A percentile compares a stretch with the other conserved stretches of the same genome.
These are phyloP conservation scores for Aspergillus fischeri DNA, from an alignment of 2,329 filamentous ascomycete species.

Conservation along the genomic window DNA sequence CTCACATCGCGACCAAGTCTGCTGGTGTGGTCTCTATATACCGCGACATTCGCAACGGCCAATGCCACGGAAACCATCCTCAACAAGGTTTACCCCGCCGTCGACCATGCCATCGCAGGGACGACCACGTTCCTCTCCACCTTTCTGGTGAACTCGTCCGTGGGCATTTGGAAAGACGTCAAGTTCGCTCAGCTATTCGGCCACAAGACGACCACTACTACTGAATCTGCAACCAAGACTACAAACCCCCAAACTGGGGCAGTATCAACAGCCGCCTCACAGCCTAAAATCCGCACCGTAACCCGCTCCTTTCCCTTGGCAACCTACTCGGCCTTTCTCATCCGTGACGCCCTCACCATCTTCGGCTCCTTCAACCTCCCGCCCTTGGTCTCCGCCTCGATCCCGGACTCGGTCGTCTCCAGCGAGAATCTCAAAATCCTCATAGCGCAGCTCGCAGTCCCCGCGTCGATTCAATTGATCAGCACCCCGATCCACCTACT, in stretches of 20 bases:
- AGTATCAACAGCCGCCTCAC: conserved; percentile 1
- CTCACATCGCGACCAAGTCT: conserved; percentile 39
- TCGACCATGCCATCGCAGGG: conserved; percentile 64
- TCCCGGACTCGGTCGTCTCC: conserved; percentile 66
- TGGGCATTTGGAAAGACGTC: conserved; percentile 78
- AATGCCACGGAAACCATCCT: conserved; percentile 76
- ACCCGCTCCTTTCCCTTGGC: conserved; percentile 45
- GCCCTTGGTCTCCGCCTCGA: conserved; percentile 45
- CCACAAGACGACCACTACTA: conserved; percentile 14
- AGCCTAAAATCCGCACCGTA: conserved; percentile 21
- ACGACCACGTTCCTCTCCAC: conserved; percentile 74
- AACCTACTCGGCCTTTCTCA: conserved; percentile 60
- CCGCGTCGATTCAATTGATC: conserved; percentile 70
- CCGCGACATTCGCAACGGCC: conserved; percentile 80
- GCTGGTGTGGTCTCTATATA: conserved; percentile 59
- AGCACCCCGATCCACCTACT: conserved; percentile 80
- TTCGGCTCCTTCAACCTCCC: conserved; percentile 48
- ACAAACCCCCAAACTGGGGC: conserved; percentile 3
- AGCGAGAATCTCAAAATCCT: conserved; percentile 85
- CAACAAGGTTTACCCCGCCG: conserved; percentile 51
- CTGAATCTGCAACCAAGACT: conserved; percentile 1
- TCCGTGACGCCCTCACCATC: conserved; percentile 79
- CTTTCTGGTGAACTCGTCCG: conserved; percentile 68
- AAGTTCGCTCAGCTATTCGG: conserved; percentile 74
- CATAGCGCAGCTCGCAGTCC: conserved; percentile 73